These are phyloP conservation scores for Candida yuanshanica DNA, from an alignment of 805 yeast species.

Conservation along the genomic window DNA sequence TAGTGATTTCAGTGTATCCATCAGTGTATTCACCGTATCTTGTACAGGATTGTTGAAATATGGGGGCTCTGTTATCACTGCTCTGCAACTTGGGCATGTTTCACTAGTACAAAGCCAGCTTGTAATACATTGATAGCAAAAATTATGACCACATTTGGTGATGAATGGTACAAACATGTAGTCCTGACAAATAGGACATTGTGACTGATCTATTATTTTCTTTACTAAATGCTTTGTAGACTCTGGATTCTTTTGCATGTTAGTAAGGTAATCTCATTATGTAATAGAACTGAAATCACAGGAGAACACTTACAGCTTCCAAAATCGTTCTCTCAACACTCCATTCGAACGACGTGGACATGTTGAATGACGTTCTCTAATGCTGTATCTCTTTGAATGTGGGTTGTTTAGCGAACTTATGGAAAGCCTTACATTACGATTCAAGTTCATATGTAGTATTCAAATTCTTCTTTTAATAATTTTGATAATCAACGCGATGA, in stretches of 20 bases:
- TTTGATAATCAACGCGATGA: background rate
- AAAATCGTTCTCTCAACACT: conserved; percentile 12
- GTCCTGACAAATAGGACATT: conserved; percentile 67
- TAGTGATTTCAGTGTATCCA: conserved; percentile 31
- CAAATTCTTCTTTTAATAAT: too few species aligned
- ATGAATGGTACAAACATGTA: conserved; percentile 60
- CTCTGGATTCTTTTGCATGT: conserved; percentile 9
- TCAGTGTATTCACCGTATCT: conserved; percentile 36
- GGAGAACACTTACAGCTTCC: conserved; percentile 12
- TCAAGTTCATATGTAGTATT: too few species aligned
- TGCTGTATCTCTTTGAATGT: too few species aligned
- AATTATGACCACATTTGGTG: conserved; percentile 67
- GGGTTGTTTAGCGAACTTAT: too few species aligned
- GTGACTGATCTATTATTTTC: conserved; percentile 24
- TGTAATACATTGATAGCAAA: conserved; percentile 61
- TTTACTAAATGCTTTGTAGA: conserved; percentile 10
- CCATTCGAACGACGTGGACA: background rate
- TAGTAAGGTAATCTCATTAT: conserved; percentile 1
- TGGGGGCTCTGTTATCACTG: conserved; percentile 43
- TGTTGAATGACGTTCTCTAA: background rate
- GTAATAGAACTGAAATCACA: background rate
- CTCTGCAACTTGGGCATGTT: conserved; percentile 68
- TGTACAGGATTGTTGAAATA: conserved; percentile 46
- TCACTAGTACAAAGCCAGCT: conserved; percentile 55
- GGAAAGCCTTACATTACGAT: too few species aligned